Base-by-base conservation (phyloP, 495 filamentous ascomycete genomes). In the Astrocystis sublimbata region DNA sequence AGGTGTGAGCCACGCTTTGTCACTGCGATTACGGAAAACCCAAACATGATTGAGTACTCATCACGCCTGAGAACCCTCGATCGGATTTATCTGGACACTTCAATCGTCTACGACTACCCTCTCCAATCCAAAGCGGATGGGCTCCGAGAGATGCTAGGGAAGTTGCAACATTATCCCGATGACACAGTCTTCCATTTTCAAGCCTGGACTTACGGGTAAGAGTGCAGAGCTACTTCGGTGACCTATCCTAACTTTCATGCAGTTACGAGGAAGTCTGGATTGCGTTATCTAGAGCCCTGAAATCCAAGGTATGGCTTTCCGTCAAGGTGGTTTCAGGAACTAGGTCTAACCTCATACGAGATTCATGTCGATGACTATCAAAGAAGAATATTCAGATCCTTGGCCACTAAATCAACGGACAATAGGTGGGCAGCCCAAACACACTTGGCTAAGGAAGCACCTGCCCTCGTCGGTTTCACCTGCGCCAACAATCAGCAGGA, bases 251-350 rank as follows among this genome's bases (percentile, higher is more conserved):
- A 38, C 62, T 58, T 17, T 58, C 6, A 5, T 9, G 10, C 26
- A 80, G 77, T 15, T 91, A 92, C 51, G 92, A 96, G 71, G 90
- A 97, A 58, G 92, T 96, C 0, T 97, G 92, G 92, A 78, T 91
- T 58, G 89, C 92, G 3, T 75, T 98, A 12, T 87, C 91, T 1
- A 83, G 86, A 12, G 82, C 84, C 9, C 76, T 97, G 2, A 72
- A 83, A 23, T 86, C 86, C 2, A 85, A 83, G 74, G 90, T 89
- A 76, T 19, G 61, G 26, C 4, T 1, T 24, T 23, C 30, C 2
- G 23, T 36, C 3, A n/a, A 53, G 26, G 36, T 38, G 23, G 8
- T 24, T 6, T 13, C 13, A 30, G 21, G 4, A 1, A 19, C 6
- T 28, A 35, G 15, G 13, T 50, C 33, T 40, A 8, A 26, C 24